phyloP scores from a whole-genome alignment of 1,139 yeast genomes.

The Geotrichum europaeum region DNA sequence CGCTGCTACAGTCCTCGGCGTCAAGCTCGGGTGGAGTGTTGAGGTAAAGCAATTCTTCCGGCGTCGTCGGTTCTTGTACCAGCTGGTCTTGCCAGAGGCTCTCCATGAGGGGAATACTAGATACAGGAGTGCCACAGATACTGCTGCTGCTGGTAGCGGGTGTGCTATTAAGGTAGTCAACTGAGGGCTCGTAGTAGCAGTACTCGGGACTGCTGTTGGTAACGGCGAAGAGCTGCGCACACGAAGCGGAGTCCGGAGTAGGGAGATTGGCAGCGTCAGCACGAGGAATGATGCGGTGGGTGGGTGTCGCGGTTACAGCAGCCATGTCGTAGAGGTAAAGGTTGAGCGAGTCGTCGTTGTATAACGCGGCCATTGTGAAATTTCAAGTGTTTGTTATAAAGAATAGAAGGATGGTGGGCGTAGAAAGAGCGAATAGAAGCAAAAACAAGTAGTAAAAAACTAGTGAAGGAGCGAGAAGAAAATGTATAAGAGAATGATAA shows the following conservation, averaged over 20 bases:
- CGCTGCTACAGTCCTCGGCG: neutral
- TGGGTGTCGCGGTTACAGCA: neutral
- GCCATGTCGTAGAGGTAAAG: neutral
- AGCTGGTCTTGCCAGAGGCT: neutral
- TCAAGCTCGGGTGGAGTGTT: neutral
- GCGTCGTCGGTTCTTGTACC: neutral
- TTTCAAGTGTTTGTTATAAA: neutral
- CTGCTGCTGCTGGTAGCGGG: slow-evolving; percentile 2
- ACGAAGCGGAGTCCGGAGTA: neutral
- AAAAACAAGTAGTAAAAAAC: neutral
- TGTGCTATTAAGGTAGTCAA: neutral
- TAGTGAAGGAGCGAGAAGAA: neutral
- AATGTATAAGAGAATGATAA: neutral
- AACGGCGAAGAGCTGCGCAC: slow-evolving; percentile 3
- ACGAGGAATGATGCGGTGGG: neutral
- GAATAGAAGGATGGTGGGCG: neutral
- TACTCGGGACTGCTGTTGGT: slow-evolving; percentile 6
- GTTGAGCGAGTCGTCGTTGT: neutral
- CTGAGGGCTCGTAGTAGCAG: slow-evolving; percentile 2
- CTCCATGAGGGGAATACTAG: neutral
- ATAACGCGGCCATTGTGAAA: neutral
- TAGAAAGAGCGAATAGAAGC: neutral
- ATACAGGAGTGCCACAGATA: neutral
- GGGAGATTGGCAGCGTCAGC: neutral
- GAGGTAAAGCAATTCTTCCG: neutral